Base-by-base conservation (phyloP, 2,329 filamentous ascomycete species). In the Nothomitra cinnamomea region DNA sequence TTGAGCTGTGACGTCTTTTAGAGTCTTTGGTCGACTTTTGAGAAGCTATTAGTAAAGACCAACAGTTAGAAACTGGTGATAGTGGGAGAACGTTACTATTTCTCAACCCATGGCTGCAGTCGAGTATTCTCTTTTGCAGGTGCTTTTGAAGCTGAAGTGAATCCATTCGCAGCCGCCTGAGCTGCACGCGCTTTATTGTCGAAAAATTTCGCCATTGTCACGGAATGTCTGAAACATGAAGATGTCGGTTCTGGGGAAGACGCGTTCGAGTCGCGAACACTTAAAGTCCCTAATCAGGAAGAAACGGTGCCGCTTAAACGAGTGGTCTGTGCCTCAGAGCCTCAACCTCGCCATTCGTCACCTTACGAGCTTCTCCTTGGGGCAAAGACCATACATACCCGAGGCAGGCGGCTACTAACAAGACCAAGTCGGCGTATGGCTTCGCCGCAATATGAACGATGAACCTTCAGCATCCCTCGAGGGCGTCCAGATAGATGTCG, bases 61-160 rank as follows among this genome's bases (percentile, higher is more conserved):
- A 25, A 42, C 38, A 25, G 53, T 53, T 3, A 38, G 8, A 21
- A 15, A 32, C 17, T 15, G 15, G 21, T 24, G 43, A 43, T 51
- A 3, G 45, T 4, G 12, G 21, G 43, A 36, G 15, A 40, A 38
- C 25, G 57, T 65, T 73, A 95, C 90, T 95, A 96, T 85, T 96
- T 96, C 73, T 96, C 92, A 53, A 96, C 90, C 92, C 92, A 98
- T 62, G 92, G 92, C 64, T 95, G 90, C 60, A 82, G 74, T 63
- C 78, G 77, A 60, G 75, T 75, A 28, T 73, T 73, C 56, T 85
- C 79, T 64, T 78, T 83, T 63, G 72, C 68, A 32, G 71, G 76
- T 58, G 81, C 76, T 53, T 90, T 94, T 53, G 76, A 76, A 45
- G 83, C 79, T 19, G 76, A 69, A 55, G 70, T 65, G 51, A 32